Evolutionary conservation across 805 yeast species (phyloP).

Genomic region (Schwanniomyces sp.): DNA sequence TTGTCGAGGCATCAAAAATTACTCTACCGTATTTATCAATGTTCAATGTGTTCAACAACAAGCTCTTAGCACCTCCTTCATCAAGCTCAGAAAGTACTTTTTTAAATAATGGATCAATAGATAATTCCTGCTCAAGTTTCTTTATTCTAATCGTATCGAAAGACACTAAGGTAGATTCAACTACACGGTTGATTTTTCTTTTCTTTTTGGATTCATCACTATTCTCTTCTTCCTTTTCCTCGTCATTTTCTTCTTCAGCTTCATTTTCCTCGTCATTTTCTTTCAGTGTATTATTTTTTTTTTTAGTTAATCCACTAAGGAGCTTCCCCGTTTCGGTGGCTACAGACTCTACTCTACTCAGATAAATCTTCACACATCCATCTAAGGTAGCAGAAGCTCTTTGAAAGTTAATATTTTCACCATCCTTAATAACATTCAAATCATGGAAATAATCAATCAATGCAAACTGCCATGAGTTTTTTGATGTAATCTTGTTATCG

Average conservation of each 20-base stretch:
- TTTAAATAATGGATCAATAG: conserved; percentile 29
- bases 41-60: conserved; percentile 23
- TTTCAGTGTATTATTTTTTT: conserved; percentile 16
- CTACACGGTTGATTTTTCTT: conserved; percentile 29
- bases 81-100: conserved; percentile 29
- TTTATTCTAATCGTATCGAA: conserved; percentile 7
- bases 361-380: conserved; percentile 38
- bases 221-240: conserved; percentile 14
- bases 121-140: conserved; percentile 24
- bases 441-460: conserved; percentile 91
- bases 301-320: conserved; percentile 24
- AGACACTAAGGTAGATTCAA: conserved; percentile 35
- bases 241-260: conserved; percentile 18
- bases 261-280: conserved; percentile 17
- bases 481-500: conserved; percentile 66
- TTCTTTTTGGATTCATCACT: conserved; percentile 18
- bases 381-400: conserved; percentile 35
- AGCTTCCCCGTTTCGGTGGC: conserved; percentile 37
- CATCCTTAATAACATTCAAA: conserved; percentile 68
- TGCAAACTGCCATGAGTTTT: conserved; percentile 89
- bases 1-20: conserved; percentile 12
- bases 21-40: conserved; percentile 24
- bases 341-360: conserved; percentile 35
- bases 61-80: conserved; percentile 31
- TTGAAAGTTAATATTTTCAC: conserved; percentile 49